Conservation (phyloP, 768 basidiomycete species). For the Mycena pura region DNA sequence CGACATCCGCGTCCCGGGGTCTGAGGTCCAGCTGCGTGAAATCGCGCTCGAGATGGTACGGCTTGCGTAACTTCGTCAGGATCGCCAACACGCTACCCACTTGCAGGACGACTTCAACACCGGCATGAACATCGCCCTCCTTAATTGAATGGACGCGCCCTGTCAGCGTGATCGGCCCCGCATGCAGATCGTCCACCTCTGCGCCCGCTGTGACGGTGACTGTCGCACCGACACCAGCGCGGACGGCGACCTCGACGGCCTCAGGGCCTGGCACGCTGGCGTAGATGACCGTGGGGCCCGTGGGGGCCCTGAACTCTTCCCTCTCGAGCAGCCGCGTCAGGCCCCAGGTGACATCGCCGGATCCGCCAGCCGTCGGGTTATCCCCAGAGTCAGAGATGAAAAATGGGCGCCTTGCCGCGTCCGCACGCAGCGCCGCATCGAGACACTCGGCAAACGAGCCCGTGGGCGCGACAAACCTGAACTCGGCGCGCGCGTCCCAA, state of each 20-base stretch:
- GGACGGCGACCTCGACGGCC: slow-evolving; percentile 8
- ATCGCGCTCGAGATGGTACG: slow-evolving; percentile 8
- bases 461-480: slow-evolving; percentile 5
- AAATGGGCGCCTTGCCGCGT: slow-evolving; percentile 6
- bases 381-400: slow-evolving; percentile 9
- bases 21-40: slow-evolving; percentile 8
- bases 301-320: slow-evolving; percentile 7
- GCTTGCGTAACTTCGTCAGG: slow-evolving; percentile 8
- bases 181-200: slow-evolving; percentile 9
- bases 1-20: slow-evolving; percentile 4
- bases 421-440: slow-evolving; percentile 3
- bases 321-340: slow-evolving; percentile 9
- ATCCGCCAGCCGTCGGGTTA: slow-evolving; percentile 7
- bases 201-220: slow-evolving; percentile 5
- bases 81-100: slow-evolving; percentile 6
- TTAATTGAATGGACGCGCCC: slow-evolving; percentile 8
- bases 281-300: slow-evolving; percentile 2
- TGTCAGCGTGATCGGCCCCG: slow-evolving; percentile 7
- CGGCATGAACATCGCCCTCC: slow-evolving; percentile 6
- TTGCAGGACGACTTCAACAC: slow-evolving; percentile 3
- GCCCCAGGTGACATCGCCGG: slow-evolving; percentile 7
- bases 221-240: slow-evolving; percentile 4
- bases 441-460: slow-evolving; percentile 6
- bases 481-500: slow-evolving; percentile 5
- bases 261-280: slow-evolving; percentile 9